Evolutionary conservation across 306 rosid species (phyloP).

Genomic region (Quercus parvula): DNA sequence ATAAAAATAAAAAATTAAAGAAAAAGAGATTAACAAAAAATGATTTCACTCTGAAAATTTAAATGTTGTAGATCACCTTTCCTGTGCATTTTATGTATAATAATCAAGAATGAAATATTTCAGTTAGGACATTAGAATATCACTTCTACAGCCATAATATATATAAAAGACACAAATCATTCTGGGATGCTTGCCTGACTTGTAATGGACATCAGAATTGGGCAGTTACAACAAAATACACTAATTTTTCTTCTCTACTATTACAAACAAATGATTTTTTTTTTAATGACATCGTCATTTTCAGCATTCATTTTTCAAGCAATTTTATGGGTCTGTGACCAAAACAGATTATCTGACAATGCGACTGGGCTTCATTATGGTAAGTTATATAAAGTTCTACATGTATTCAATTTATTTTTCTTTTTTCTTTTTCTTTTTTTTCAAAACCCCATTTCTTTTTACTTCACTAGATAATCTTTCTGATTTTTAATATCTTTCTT

Average conservation of each 20-base stretch:
- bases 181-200: neutral
- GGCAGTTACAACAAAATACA: neutral
- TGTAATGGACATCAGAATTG: neutral
- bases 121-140: neutral
- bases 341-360: slow-evolving; percentile 28
- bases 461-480: neutral
- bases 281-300: neutral
- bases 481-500: neutral
- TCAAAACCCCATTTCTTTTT: neutral
- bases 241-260: neutral
- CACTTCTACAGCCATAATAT: no score
- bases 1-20: no score
- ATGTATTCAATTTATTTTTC: neutral
- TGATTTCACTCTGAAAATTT: neutral
- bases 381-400: neutral
- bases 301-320: slow-evolving; percentile 34
- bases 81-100: neutral
- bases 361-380: slow-evolving; percentile 36
- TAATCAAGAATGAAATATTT: neutral
- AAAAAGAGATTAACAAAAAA: no score
- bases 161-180: neutral
- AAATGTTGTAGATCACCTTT: neutral
- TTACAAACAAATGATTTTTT: neutral
- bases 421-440: neutral
- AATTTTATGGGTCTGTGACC: slow-evolving; percentile 35